Evolutionary conservation across 2,329 filamentous ascomycete species (phyloP).

Genomic region (Tolypocladium cylindrosporum): DNA sequence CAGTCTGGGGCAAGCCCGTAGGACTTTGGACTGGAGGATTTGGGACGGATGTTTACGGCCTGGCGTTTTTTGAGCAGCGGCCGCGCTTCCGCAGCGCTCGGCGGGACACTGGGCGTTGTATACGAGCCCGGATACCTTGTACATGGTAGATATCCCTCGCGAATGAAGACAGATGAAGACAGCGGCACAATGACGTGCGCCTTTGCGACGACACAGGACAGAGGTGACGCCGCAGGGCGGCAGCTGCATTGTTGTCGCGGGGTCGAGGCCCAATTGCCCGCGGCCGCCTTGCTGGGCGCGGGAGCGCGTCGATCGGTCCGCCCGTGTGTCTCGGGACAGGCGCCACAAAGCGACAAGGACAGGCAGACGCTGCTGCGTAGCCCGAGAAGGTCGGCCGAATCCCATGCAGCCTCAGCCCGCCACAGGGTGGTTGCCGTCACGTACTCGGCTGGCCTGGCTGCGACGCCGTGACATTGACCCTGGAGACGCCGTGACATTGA

Average conservation of each 20-base stretch:
- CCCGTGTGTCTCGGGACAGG: background rate
- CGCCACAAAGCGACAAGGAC: background rate
- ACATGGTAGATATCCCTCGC: background rate
- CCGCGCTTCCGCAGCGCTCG: background rate
- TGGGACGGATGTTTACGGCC: background rate
- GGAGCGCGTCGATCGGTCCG: background rate
- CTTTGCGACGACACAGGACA: background rate
- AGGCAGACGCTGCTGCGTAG: background rate
- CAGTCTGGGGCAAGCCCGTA: background rate
- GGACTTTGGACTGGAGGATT: background rate
- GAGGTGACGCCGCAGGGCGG: background rate
- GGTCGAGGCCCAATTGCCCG: background rate
- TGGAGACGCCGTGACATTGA: background rate
- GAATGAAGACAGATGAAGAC: background rate
- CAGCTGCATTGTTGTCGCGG: background rate
- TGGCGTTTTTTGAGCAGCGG: background rate
- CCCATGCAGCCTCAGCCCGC: background rate
- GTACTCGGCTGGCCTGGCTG: background rate
- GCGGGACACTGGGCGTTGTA: background rate
- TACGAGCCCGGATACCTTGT: background rate
- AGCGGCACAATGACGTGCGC: background rate
- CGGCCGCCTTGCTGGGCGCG: background rate
- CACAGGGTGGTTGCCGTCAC: background rate
- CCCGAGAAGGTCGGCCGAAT: background rate
- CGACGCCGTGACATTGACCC: background rate